Evolutionary conservation across 2,329 filamentous ascomycete genomes (phyloP).

Genomic region (Lachnellula arida): DNA sequence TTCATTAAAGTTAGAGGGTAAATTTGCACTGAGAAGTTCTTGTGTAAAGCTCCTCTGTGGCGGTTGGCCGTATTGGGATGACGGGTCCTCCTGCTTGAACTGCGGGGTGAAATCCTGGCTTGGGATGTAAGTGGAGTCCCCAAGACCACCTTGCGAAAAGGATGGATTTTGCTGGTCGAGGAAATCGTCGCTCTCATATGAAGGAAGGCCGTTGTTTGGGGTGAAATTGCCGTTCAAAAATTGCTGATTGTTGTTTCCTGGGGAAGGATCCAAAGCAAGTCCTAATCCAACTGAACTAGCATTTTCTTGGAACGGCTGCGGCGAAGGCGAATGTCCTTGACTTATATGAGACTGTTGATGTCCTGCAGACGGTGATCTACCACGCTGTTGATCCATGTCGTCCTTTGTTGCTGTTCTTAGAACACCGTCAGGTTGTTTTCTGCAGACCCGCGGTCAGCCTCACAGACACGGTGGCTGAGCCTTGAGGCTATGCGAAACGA

Average conservation of each 20-base stretch:
- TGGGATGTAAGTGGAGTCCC: slow-evolving; percentile 21
- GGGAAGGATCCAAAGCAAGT: slow-evolving; percentile 50
- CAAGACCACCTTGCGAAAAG: slow-evolving; percentile 26
- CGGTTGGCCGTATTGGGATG: slow-evolving; percentile 36
- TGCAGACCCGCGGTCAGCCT: slow-evolving; percentile 21
- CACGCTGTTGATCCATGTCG: slow-evolving; percentile 52
- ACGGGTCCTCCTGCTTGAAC: slow-evolving; percentile 29
- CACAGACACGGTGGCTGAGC: slow-evolving; percentile 29
- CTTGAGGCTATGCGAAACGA: slow-evolving; percentile 29
- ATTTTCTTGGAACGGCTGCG: slow-evolving; percentile 44
- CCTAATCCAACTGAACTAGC: slow-evolving; percentile 51
- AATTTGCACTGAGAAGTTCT: slow-evolving; percentile 44
- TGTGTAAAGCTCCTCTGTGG: slow-evolving; percentile 45
- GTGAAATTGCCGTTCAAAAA: slow-evolving; percentile 43
- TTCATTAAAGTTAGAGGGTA: slow-evolving; percentile 47
- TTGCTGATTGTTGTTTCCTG: slow-evolving; percentile 38
- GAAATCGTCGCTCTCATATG: slow-evolving; percentile 41
- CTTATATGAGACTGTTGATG: slow-evolving; percentile 60
- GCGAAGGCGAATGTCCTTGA: slow-evolving; percentile 59
- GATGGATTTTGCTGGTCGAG: slow-evolving; percentile 35
- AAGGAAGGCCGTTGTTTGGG: slow-evolving; percentile 18
- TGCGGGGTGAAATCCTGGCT: slow-evolving; percentile 30
- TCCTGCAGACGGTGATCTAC: slow-evolving; percentile 58
- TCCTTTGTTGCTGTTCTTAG: slow-evolving; percentile 31
- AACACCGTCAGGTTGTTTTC: slow-evolving; percentile 25